Percentiles rank a stretch among this genome's conserved stretches.
phyloP scores from a whole-genome alignment of 2,329 filamentous ascomycete genomes.

The Penicillium occitanis region DNA sequence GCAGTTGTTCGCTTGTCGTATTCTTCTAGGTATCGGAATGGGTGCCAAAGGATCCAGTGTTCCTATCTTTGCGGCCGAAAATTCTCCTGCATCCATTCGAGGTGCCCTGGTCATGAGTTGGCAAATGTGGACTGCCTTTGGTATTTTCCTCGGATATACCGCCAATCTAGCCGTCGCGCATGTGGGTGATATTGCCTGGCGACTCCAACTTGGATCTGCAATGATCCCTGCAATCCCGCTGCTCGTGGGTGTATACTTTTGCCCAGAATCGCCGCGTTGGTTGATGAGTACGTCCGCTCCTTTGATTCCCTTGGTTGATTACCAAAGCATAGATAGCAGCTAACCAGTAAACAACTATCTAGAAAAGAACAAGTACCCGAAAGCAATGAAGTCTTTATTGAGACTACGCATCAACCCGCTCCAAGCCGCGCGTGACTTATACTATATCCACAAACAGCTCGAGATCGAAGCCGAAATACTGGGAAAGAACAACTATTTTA shows the following conservation, averaged over 20 bases:
- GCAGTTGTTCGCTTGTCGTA: constrained; percentile 57
- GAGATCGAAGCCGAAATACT: constrained; percentile 46
- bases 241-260: constrained; percentile 58
- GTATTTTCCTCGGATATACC: constrained; percentile 65
- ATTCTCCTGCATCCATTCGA: constrained; percentile 55
- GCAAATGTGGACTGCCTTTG: constrained; percentile 58
- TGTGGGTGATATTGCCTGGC: constrained; percentile 59
- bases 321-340: constrained; percentile 52
- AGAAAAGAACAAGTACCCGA: background rate
- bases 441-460: constrained; percentile 58
- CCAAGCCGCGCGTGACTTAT: constrained; percentile 63
- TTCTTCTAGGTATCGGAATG: constrained; percentile 63
- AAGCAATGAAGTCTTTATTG: constrained; percentile 49
- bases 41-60: constrained; percentile 59
- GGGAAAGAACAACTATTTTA: constrained; percentile 57
- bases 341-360: background rate
- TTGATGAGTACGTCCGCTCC: constrained; percentile 25
- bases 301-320: constrained; percentile 48
- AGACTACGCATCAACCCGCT: constrained; percentile 59
- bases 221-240: constrained; percentile 65
- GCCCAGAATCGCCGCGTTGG: constrained; percentile 66
- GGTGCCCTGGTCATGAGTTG: constrained; percentile 60
- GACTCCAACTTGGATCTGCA: constrained; percentile 63
- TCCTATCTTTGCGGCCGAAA: constrained; percentile 57
- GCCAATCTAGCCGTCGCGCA: constrained; percentile 66